Base-by-base conservation (phyloP, 2,329 filamentous ascomycete genomes). In the Curvularia eragrostidis region DNA sequence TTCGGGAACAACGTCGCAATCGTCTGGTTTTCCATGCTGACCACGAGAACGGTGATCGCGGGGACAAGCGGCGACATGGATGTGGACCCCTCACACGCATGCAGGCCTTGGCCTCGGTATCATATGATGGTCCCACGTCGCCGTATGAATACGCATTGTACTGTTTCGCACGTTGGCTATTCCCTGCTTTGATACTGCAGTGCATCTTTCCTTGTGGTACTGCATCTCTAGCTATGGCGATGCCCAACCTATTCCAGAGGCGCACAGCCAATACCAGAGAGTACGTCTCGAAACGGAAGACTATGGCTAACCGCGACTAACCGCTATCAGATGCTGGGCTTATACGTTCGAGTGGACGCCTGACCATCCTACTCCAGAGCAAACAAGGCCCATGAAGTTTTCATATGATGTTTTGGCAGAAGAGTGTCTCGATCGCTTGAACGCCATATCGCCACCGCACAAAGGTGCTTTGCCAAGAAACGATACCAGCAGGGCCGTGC, bases 321-420 rank as follows among this genome's bases (percentile, higher is more conserved):
- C 56, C 8, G 36, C n/a, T 28, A 39, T 19, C 58, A 83, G 81
- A 24, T 76, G 74, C 62, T 92, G 88, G 86, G 88, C 85, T 19
- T 85, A 91, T 68, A 83, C 81, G 6, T 93, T 93, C 71, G 83
- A 87, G 65, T 88, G 89, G 82, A 90, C 89, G 1, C 73, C 83
- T 5, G 75, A 87, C 3, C 91, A 94, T 72, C 77, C 85, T 18
- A 85, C 84, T 1, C 75, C 80, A 6, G 83, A 88, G 53, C 79
- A 91, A 67, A 77, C 88, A 38, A 75, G 83, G 52, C 84, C 84
- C 3, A 71, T 90, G 63, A 88, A 87, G 48, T 83, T 85, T 56
- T 84, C 85, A 1, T 93, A 91, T 70, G 91, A 94, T 74, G 81
- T 80, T 7, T 78, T 92, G 1, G 89, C 83, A 30, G 86, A 90